Conservation (phyloP, 202 grass and related monocot genomes). For the Musa balbisiana region DNA sequence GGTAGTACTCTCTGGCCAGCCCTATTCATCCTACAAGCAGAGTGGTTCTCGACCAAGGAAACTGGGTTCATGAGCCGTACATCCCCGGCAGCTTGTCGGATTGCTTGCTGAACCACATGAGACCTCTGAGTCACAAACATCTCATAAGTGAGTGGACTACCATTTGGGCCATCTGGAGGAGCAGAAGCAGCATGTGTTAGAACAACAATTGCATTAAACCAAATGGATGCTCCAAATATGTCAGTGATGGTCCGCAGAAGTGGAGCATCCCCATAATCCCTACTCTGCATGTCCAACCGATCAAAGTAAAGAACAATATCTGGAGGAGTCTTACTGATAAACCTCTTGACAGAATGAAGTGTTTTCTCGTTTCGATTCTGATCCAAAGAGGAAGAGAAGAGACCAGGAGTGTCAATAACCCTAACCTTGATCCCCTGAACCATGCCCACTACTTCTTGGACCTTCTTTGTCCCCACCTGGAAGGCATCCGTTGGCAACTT, state of each 20-base stretch:
- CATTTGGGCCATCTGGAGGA: slow-evolving; percentile 78
- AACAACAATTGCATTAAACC: slow-evolving; percentile 97
- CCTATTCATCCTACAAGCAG: slow-evolving; percentile 78
- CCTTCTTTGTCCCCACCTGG: slow-evolving; percentile 56
- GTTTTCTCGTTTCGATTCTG: slow-evolving; percentile 68
- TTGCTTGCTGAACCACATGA: slow-evolving; percentile 94
- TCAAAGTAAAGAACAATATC: slow-evolving; percentile 99
- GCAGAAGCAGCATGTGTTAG: slow-evolving; percentile 92
- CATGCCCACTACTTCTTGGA: slow-evolving; percentile 56
- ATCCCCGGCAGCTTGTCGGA: slow-evolving; percentile 79
- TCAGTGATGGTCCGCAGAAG: slow-evolving; percentile 70
- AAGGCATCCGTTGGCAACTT: slow-evolving; percentile 65
- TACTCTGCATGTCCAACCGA: slow-evolving; percentile 75
- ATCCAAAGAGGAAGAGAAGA: slow-evolving; percentile 62
- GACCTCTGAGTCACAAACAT: slow-evolving; percentile 93
- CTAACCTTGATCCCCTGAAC: slow-evolving; percentile 78
- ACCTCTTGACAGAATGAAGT: slow-evolving; percentile 63
- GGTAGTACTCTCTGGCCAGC: slow-evolving; percentile 82
- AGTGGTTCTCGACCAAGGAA: slow-evolving; percentile 82
- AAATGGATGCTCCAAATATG: slow-evolving; percentile 62
- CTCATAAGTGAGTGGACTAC: slow-evolving; percentile 84
- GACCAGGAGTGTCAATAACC: slow-evolving; percentile 90
- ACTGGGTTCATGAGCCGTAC: slow-evolving; percentile 93
- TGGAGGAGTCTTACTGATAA: slow-evolving; percentile 58
- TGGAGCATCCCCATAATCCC: slow-evolving; percentile 70